Percentiles rank a stretch among this genome's conserved stretches.
Conservation (phyloP, 768 basidiomycete genomes). For the Termitomyces sp. region DNA sequence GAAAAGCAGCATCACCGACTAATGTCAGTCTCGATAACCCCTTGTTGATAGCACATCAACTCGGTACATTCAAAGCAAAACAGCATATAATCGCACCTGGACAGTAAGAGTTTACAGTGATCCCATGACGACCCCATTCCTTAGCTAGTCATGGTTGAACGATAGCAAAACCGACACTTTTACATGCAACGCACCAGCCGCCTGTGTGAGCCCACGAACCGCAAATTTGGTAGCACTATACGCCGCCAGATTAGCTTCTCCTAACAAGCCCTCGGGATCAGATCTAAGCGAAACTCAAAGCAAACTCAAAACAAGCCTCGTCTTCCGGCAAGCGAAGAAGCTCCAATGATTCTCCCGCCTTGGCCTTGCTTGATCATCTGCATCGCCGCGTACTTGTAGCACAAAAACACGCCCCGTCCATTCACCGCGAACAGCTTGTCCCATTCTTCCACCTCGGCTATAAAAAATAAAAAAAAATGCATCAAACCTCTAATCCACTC, state of each 20-base stretch:
- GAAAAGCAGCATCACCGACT: background rate
- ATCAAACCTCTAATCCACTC: too few relatives aligned
- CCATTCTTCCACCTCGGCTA: constrained; percentile 20
- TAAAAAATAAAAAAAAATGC: too few relatives aligned
- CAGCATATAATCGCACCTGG: constrained; percentile 13
- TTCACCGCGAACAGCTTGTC: constrained; percentile 26
- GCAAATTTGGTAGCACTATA: constrained; percentile 40
- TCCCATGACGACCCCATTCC: constrained; percentile 22
- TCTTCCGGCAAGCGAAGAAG: constrained; percentile 29
- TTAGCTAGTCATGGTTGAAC: constrained; percentile 5
- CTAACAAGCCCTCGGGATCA: too few relatives aligned
- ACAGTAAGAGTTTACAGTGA: constrained; percentile 28
- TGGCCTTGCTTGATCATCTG: constrained; percentile 1
- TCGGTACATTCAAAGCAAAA: background rate
- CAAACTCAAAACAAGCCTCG: constrained; percentile 23
- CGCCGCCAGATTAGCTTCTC: constrained; percentile 10
- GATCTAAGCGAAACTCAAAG: too few relatives aligned
- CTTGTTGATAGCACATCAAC: background rate
- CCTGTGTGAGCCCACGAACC: background rate
- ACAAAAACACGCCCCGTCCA: constrained; percentile 16
- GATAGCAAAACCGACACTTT: too few relatives aligned
- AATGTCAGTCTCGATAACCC: constrained; percentile 4
- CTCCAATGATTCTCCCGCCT: constrained; percentile 19
- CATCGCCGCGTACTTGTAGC: background rate
- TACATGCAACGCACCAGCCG: background rate